phyloP scores from a whole-genome alignment of 257 asterid species.

The Plantago major region DNA sequence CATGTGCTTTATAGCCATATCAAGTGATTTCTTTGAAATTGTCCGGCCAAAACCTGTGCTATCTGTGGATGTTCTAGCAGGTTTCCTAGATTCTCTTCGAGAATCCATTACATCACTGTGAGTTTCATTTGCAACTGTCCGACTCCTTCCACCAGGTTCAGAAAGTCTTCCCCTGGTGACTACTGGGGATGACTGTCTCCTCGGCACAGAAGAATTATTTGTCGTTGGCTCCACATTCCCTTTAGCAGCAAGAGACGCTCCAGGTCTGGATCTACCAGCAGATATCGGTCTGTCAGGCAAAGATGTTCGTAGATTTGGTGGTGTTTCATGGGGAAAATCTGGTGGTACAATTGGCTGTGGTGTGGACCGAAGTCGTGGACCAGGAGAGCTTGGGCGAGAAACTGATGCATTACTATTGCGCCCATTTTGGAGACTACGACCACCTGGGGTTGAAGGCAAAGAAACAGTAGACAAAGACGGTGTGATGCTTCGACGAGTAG shows the following conservation, averaged over 20 bases:
- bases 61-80: conserved; percentile 69
- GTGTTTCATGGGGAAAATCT: conserved; percentile 88
- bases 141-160: conserved; percentile 66
- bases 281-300: conserved; percentile 91
- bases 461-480: conserved; percentile 55
- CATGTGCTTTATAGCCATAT: conserved; percentile 91
- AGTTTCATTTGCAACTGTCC: conserved; percentile 53
- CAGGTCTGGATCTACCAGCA: conserved; percentile 95
- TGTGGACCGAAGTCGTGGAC: conserved; percentile 65
- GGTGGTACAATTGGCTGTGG: conserved; percentile 70
- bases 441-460: conserved; percentile 57
- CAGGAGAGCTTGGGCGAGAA: conserved; percentile 97
- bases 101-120: conserved; percentile 45
- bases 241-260: conserved; percentile 44
- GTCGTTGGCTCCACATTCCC: conserved; percentile 47
- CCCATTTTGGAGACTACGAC: conserved; percentile 51
- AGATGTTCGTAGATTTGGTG: conserved; percentile 89
- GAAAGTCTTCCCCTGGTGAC: conserved; percentile 69
- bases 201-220: conserved; percentile 33
- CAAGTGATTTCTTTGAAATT: conserved; percentile 88
- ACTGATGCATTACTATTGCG: conserved; percentile 43
- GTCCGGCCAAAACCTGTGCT: conserved; percentile 81
- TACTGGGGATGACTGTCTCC: conserved; percentile 81
- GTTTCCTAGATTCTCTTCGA: conserved; percentile 66
- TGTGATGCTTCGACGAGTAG: conserved; percentile 68